Conservation (phyloP, 495 filamentous ascomycete species). For the Chlorociboria aeruginascens region DNA sequence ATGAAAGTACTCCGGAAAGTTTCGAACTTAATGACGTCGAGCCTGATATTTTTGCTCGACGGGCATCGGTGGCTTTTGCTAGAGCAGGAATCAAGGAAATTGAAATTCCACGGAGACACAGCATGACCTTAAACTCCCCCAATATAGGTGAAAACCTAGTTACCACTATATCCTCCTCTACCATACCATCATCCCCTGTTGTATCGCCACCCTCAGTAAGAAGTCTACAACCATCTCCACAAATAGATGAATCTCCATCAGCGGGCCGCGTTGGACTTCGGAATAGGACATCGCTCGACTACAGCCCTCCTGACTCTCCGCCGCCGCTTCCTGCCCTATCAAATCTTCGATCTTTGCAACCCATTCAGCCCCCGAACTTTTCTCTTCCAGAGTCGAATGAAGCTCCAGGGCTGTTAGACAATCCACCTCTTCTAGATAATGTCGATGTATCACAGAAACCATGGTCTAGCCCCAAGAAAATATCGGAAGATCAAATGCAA, state of each 20-base stretch:
- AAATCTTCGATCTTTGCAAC: background rate
- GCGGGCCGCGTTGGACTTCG: constrained; percentile 1
- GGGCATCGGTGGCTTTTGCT: constrained; percentile 1
- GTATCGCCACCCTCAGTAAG: background rate
- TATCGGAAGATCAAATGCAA: constrained; percentile 52
- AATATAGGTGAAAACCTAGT: constrained; percentile 15
- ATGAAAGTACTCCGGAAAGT: background rate
- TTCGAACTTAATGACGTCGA: background rate
- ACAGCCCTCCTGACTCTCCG: constrained; percentile 32
- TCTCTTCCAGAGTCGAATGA: background rate
- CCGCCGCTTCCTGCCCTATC: constrained; percentile 22
- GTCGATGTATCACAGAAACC: constrained; percentile 11
- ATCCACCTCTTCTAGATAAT: constrained; percentile 8
- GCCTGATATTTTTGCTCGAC: background rate
- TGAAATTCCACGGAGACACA: constrained; percentile 15
- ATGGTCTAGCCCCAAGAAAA: constrained; percentile 21
- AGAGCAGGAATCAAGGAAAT: constrained; percentile 1
- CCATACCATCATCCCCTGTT: constrained; percentile 2
- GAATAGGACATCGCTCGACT: constrained; percentile 15
- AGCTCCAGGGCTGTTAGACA: background rate
- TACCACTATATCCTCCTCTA: constrained; percentile 4
- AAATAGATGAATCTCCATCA: constrained; percentile 11
- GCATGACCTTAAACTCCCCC: constrained; percentile 29
- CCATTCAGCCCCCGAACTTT: background rate
- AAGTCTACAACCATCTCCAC: background rate